Conservation (phyloP, 768 basidiomycete genomes). For the Lactarius evosmus region DNA sequence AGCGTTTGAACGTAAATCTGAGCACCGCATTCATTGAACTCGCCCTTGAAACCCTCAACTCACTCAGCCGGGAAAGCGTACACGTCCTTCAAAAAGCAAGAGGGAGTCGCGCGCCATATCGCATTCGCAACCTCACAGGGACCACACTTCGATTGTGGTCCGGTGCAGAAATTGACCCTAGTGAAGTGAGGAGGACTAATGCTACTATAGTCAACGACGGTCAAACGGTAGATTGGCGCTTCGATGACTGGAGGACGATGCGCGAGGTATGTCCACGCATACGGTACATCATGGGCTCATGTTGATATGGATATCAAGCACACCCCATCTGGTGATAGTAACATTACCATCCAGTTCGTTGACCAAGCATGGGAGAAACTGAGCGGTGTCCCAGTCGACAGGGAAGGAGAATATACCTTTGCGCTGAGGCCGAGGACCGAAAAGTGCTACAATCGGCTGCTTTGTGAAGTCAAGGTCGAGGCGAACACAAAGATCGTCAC, state of each 20-base stretch:
- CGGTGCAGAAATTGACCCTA: conserved; percentile 58
- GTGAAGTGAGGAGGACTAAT: conserved; percentile 43
- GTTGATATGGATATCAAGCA: conserved; percentile 36
- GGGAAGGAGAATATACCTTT: conserved; percentile 89
- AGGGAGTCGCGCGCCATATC: conserved; percentile 91
- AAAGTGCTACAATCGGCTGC: conserved; percentile 72
- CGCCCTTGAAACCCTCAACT: conserved; percentile 64
- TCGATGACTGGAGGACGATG: conserved; percentile 93
- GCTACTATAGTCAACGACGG: conserved; percentile 67
- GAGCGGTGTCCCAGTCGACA: conserved; percentile 84
- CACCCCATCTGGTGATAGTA: conserved; percentile 65
- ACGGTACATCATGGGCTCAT: not conserved
- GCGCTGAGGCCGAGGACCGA: conserved; percentile 76
- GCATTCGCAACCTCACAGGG: conserved; percentile 88
- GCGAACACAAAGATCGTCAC: conserved; percentile 95
- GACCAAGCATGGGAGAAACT: conserved; percentile 89
- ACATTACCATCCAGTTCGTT: conserved; percentile 78
- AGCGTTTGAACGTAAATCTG: conserved; percentile 87
- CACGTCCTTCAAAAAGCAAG: conserved; percentile 70
- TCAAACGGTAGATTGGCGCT: conserved; percentile 87
- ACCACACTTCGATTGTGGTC: conserved; percentile 83
- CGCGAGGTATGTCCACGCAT: conserved; percentile 63
- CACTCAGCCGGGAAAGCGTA: conserved; percentile 74
- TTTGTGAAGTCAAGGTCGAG: conserved; percentile 86
- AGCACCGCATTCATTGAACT: conserved; percentile 89